Conservation (phyloP, 768 basidiomycete species). For the Tremella yokohamensis region DNA sequence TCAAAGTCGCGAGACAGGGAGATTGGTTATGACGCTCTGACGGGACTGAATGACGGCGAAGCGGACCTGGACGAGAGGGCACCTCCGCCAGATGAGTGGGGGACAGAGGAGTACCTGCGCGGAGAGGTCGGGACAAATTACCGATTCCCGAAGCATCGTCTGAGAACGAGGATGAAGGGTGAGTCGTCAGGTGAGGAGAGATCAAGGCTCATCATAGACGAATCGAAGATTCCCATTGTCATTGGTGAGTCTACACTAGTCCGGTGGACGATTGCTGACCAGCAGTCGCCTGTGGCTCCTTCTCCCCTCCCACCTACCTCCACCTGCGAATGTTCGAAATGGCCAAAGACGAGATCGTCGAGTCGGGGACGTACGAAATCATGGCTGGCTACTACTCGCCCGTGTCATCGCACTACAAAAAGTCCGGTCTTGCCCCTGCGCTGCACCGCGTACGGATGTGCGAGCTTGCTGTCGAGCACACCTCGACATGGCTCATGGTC, state of each 20-base stretch:
- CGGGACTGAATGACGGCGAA: constrained; percentile 49
- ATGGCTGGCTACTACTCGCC: constrained; percentile 94
- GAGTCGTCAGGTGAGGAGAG: constrained; percentile 20
- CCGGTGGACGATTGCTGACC: constrained; percentile 2
- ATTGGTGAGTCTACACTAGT: constrained; percentile 52
- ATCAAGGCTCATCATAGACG: constrained; percentile 25
- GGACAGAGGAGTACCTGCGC: constrained; percentile 42
- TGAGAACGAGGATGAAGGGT: constrained; percentile 50
- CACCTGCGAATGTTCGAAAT: constrained; percentile 99
- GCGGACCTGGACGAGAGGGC: constrained; percentile 50
- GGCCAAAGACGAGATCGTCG: constrained; percentile 86
- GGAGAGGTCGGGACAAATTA: constrained; percentile 47
- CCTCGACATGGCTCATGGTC: constrained; percentile 91
- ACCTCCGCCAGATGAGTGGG: constrained; percentile 38
- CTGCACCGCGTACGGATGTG: constrained; percentile 72
- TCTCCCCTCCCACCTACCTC: constrained; percentile 96
- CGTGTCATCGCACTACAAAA: constrained; percentile 77
- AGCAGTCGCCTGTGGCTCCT: constrained; percentile 87
- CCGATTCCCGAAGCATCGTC: constrained; percentile 50
- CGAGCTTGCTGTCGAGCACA: constrained; percentile 80
- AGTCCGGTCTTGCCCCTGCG: constrained; percentile 84
- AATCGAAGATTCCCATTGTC: constrained; percentile 68
- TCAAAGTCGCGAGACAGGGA: constrained; percentile 19
- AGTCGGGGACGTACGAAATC: constrained; percentile 91
- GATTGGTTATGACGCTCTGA: constrained; percentile 40